Conservation (phyloP, 2,329 filamentous ascomycete species). For the Aureobasidium pullulans region DNA sequence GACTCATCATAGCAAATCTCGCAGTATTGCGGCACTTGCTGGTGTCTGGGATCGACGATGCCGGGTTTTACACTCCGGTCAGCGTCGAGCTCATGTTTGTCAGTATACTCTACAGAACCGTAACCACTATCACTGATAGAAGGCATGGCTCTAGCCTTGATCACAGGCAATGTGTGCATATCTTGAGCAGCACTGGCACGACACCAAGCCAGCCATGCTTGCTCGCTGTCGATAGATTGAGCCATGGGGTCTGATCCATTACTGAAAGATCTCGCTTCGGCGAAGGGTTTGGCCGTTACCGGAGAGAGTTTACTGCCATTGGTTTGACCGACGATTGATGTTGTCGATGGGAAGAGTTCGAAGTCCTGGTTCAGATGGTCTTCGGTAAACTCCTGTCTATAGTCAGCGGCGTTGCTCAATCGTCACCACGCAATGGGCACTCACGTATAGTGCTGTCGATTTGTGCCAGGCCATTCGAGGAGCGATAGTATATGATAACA, state of each 20-base stretch:
- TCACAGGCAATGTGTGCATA: neutral
- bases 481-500: neutral
- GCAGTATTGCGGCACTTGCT: neutral
- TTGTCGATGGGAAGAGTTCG: neutral
- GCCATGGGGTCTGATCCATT: neutral
- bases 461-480: constrained; percentile 9
- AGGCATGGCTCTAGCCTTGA: neutral
- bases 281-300: neutral
- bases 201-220: neutral
- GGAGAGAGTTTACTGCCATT: neutral
- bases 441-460: neutral
- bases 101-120: neutral
- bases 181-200: neutral
- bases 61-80: neutral
- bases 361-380: neutral
- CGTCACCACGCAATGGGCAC: neutral
- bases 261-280: neutral
- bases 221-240: neutral
- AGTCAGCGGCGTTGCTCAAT: neutral
- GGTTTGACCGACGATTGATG: neutral
- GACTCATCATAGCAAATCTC: neutral
- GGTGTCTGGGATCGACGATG: neutral
- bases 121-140: constrained; percentile 5
- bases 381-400: neutral
- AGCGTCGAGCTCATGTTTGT: neutral